phyloP scores from a whole-genome alignment of 805 yeast genomes.

The Hanseniaspora singularis region DNA sequence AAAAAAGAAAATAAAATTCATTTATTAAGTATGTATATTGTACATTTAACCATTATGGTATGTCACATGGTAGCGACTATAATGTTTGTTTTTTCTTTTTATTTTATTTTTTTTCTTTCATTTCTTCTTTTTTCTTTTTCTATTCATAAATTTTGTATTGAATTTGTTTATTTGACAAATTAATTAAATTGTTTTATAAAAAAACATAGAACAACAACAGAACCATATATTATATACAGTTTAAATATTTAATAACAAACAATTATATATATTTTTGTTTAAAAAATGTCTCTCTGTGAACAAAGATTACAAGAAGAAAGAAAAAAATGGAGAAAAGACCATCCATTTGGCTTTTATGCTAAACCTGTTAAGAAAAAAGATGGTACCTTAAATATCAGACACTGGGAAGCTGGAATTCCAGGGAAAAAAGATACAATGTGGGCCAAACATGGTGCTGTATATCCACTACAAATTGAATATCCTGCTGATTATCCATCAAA shows the following conservation, averaged over 20 bases:
- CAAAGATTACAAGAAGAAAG: slow-evolving; percentile 88
- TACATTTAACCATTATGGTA: too few relatives aligned
- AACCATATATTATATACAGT: too few relatives aligned
- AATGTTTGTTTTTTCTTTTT: too few relatives aligned
- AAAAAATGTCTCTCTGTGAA: slow-evolving; percentile 43
- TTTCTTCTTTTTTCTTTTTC: too few relatives aligned
- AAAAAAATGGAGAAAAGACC: slow-evolving; percentile 96
- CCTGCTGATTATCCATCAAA: slow-evolving; percentile 91
- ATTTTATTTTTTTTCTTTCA: too few relatives aligned
- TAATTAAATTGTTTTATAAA: too few relatives aligned
- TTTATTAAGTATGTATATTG: too few relatives aligned
- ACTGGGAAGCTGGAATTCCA: slow-evolving; percentile 93
- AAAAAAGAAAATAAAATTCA: too few relatives aligned
- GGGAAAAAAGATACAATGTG: slow-evolving; percentile 79
- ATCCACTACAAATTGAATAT: slow-evolving; percentile 68
- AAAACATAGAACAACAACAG: too few relatives aligned
- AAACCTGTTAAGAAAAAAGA: slow-evolving; percentile 71
- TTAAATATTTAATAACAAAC: background rate
- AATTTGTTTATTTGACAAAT: too few relatives aligned
- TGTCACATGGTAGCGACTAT: too few relatives aligned
- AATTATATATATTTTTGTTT: background rate
- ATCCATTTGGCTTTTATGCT: slow-evolving; percentile 94
- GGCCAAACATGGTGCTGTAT: slow-evolving; percentile 63
- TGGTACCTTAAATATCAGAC: slow-evolving; percentile 72
- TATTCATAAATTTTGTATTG: too few relatives aligned